Evolutionary conservation across 169 alveolate species (phyloP).

Genomic region (Babesia ovata): DNA sequence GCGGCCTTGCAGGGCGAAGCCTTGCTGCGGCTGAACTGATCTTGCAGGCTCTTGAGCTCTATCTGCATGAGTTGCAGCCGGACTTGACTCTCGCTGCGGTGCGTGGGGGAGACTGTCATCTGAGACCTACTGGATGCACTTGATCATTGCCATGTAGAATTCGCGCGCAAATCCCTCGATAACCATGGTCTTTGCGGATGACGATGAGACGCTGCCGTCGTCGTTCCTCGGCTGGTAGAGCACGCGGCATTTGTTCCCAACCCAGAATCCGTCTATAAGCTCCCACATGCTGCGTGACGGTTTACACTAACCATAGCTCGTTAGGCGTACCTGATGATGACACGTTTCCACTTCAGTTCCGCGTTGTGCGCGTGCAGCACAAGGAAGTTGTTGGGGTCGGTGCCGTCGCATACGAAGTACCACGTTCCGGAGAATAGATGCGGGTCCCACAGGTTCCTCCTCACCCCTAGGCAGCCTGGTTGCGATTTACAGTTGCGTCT

Average conservation of each 20-base stretch:
- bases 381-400: constrained; percentile 60
- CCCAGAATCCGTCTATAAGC: constrained; percentile 61
- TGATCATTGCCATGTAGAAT: constrained; percentile 57
- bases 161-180: constrained; percentile 60
- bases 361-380: constrained; percentile 48
- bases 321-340: constrained; percentile 32
- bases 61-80: constrained; percentile 34
- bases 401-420: constrained; percentile 66
- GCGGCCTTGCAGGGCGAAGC: constrained; percentile 27
- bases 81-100: constrained; percentile 49
- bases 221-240: constrained; percentile 40
- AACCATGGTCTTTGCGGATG: constrained; percentile 29
- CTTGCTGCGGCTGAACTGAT: constrained; percentile 6
- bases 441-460: constrained; percentile 61
- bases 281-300: constrained; percentile 53
- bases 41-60: constrained; percentile 28
- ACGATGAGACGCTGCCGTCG: constrained; percentile 5
- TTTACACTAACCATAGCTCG: too few relatives aligned
- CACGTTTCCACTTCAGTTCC: background rate
- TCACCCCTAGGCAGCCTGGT: constrained; percentile 52
- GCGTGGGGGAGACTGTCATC: background rate
- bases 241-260: constrained; percentile 51
- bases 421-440: constrained; percentile 46
- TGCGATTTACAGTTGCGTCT: too few relatives aligned
- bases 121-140: constrained; percentile 36